Evolutionary conservation across 192 early-diverging fungal genomes (phyloP).

Genomic region (Backusella morwellensis): DNA sequence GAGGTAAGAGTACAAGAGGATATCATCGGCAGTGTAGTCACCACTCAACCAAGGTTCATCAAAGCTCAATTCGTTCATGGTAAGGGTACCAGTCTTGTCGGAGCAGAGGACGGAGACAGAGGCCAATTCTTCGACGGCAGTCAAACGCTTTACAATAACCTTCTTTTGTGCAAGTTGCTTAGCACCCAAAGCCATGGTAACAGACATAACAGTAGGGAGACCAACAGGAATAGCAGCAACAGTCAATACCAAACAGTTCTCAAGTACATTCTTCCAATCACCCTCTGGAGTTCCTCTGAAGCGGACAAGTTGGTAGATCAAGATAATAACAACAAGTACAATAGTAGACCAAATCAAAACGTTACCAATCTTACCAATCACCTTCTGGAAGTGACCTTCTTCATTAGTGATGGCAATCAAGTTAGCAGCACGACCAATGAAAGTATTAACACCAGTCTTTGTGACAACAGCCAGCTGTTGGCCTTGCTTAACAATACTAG

Average conservation of each 20-base stretch:
- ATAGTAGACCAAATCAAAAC: constrained; percentile 82
- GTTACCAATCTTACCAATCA: constrained; percentile 90
- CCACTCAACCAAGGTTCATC: constrained; percentile 77
- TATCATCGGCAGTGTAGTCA: constrained; percentile 70
- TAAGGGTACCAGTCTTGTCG: constrained; percentile 89
- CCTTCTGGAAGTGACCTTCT: constrained; percentile 93
- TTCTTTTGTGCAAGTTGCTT: constrained; percentile 82
- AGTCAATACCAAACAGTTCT: constrained; percentile 76
- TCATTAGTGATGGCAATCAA: constrained; percentile 84
- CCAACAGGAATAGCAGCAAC: constrained; percentile 93
- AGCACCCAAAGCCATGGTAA: constrained; percentile 94
- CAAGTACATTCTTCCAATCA: constrained; percentile 50
- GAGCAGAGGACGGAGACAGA: constrained; percentile 84
- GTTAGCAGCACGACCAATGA: constrained; percentile 87
- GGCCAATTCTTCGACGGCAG: constrained; percentile 92
- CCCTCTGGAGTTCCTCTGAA: constrained; percentile 40
- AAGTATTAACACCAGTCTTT: constrained; percentile 88
- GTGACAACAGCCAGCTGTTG: constrained; percentile 86
- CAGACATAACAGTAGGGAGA: constrained; percentile 89
- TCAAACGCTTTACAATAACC: constrained; percentile 91
- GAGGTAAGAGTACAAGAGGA: constrained; percentile 77
- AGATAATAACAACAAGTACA: constrained; percentile 69
- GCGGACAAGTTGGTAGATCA: constrained; percentile 59
- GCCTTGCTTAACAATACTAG: constrained; percentile 88
- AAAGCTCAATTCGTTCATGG: constrained; percentile 88